These are phyloP conservation scores for Aspergillus sp. DNA, from an alignment of 2,329 filamentous ascomycete species.

Conservation along the genomic window DNA sequence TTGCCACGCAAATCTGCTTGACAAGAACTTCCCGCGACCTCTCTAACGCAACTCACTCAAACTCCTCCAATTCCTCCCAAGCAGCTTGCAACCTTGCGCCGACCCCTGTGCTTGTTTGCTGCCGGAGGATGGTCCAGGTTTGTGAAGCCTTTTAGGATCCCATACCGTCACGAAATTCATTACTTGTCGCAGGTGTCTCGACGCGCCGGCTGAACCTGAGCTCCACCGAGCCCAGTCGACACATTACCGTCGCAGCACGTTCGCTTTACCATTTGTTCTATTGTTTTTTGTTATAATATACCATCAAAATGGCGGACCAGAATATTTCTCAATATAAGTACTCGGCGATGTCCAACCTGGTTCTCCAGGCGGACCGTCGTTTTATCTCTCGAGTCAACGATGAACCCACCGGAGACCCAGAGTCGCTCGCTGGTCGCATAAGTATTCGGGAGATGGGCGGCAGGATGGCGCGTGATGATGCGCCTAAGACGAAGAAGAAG, in stretches of 20 bases:
- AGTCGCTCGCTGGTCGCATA: constrained; percentile 92
- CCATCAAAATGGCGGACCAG: constrained; percentile 65
- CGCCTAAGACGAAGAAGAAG: constrained; percentile 77
- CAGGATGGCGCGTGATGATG: constrained; percentile 75
- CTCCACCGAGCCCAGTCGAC: constrained; percentile 35
- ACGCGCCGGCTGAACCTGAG: constrained; percentile 38
- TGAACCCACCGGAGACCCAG: constrained; percentile 94
- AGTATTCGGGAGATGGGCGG: constrained; percentile 94
- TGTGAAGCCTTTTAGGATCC: constrained; percentile 33
- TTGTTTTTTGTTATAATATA: constrained; percentile 19
- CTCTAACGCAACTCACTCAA: constrained; percentile 29
- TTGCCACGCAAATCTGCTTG: constrained; percentile 39
- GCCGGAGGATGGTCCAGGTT: constrained; percentile 42
- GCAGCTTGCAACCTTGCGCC: constrained; percentile 31
- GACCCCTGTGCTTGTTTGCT: constrained; percentile 31
- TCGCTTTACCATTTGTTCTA: constrained; percentile 26
- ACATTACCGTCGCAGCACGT: constrained; percentile 29
- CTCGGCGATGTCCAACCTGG: constrained; percentile 99
- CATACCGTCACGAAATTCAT: constrained; percentile 29
- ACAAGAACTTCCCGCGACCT: constrained; percentile 31
- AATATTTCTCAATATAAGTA: constrained; percentile 97
- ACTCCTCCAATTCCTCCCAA: constrained; percentile 21
- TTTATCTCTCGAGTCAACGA: constrained; percentile 91
- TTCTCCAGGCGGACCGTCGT: constrained; percentile 97
- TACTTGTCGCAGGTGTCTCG: constrained; percentile 30